Evolutionary conservation across 1,284 basidiomycete genomes (phyloP), one percentile per base, ranked within the genome.

Genomic region (Chalciporus sp.): DNA sequence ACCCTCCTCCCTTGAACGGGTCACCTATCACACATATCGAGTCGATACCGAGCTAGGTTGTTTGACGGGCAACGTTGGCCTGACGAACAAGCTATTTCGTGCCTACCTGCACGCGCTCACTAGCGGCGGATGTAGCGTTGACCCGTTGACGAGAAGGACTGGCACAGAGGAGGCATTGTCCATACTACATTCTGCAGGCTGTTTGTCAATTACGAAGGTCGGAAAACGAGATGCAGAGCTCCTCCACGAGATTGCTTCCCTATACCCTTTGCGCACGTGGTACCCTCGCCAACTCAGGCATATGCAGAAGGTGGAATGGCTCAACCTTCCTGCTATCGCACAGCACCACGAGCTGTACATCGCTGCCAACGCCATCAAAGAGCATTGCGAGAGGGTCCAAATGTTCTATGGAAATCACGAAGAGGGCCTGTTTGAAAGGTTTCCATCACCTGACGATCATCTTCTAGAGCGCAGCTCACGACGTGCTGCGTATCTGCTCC

Each of bases 21-120:
- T 69, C 7, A 53, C 12, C 0, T 76, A 72, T 58, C 66, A 72
- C 49, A 66, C 66, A 12, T 82, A 80, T 53, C 59, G 61, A 0
- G 59, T 79, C 26, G 72, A 82, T 56, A 57, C 54, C 0, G 64
- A 70, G 11, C 64, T 82, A 8, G 71, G 76, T 7, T 64, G 70
- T 49, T 62, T 82, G 3, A 64, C 64, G 0, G 71, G 73, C 2
- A 66, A 64, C 26, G 55, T 54, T 29, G 70, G 65, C 14, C 55
- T 76, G 39, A 63, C 63, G 1, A 72, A 68, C 56, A 69, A 68
- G 46, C 57, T 78, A 3, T 79, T 72, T 57, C 71, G 69, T 44
- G 66, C 73, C 0, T 76, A 77, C 47, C 66, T 83, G 14, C 81
- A 83, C 44, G 76, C 77, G 2, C 45, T 77, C 4, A 80, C 76